A percentile compares a stretch with the other conserved stretches of the same genome.
Conservation (phyloP, 495 filamentous ascomycete species). For the Lindgomyces ingoldianus region DNA sequence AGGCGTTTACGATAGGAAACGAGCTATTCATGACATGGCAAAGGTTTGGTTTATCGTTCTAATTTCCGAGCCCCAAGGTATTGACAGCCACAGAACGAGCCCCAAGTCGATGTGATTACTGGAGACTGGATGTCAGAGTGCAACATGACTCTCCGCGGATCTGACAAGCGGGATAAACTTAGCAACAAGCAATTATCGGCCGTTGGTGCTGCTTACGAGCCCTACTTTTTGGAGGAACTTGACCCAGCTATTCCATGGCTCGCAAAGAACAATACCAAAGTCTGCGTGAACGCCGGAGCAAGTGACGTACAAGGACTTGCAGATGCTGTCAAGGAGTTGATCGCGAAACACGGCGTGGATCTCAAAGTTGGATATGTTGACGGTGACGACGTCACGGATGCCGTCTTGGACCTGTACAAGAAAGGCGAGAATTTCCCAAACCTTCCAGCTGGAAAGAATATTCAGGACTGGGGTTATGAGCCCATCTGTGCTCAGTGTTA, state of each 20-base stretch:
- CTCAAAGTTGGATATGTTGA: constrained; percentile 32
- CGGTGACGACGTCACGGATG: constrained; percentile 28
- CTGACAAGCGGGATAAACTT: constrained; percentile 26
- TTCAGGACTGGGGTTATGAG: too few relatives aligned
- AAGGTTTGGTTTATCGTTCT: background rate
- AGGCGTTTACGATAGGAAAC: constrained; percentile 31
- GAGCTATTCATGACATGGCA: constrained; percentile 29
- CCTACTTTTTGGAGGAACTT: constrained; percentile 29
- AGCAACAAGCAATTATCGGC: constrained; percentile 6
- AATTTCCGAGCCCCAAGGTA: background rate
- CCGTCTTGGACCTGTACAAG: constrained; percentile 11
- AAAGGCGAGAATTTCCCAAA: constrained; percentile 26
- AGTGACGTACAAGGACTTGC: constrained; percentile 24
- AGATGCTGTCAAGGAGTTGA: constrained; percentile 21
- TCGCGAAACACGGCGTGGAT: constrained; percentile 26
- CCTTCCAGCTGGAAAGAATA: constrained; percentile 17
- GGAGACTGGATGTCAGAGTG: constrained; percentile 33
- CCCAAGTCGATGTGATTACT: constrained; percentile 33
- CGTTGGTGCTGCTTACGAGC: constrained; percentile 29
- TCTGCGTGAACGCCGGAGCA: constrained; percentile 31
- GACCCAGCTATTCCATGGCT: constrained; percentile 29
- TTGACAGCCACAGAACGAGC: constrained; percentile 14
- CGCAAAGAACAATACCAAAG: constrained; percentile 29
- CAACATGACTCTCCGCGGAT: constrained; percentile 31
- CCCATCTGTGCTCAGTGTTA: too few relatives aligned